Conservation (phyloP, 306 rosid species). For the Dryas drummondii region DNA sequence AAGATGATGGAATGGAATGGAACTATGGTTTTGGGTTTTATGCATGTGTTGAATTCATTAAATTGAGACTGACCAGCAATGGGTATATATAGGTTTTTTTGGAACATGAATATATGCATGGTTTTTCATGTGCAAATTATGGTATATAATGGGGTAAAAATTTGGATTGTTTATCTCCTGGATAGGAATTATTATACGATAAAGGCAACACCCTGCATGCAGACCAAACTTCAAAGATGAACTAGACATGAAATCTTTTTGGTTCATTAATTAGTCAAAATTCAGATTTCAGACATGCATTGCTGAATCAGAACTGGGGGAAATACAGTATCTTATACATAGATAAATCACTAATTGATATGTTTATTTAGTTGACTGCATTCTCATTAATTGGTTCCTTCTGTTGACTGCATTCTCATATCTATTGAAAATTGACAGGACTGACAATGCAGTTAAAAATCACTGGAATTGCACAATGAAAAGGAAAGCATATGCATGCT, state of each 20-base stretch:
- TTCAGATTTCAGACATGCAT: neutral
- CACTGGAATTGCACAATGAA: conserved; percentile 63
- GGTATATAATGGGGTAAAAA: neutral
- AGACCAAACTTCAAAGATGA: neutral
- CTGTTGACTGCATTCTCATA: conserved; percentile 6
- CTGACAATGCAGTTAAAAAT: conserved; percentile 66
- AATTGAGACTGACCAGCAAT: neutral
- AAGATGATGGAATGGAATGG: neutral
- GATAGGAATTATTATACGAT: neutral
- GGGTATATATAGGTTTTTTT: neutral
- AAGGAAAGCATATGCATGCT: conserved; percentile 37
- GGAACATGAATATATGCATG: neutral
- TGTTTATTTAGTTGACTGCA: no score
- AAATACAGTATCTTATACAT: neutral
- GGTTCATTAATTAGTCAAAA: neutral
- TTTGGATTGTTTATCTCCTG: neutral
- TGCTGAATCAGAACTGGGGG: neutral
- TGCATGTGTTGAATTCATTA: neutral
- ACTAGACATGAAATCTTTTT: no score
- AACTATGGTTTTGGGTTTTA: neutral
- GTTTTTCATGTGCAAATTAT: neutral
- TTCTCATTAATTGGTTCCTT: neutral
- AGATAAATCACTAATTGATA: neutral
- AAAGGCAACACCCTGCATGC: neutral
- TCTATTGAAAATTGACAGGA: conserved; percentile 36